These are phyloP conservation scores for Physcomitrellopsis africana DNA, from an alignment of 225 moss, liverwort and hornwort genomes.

Conservation along the genomic window DNA sequence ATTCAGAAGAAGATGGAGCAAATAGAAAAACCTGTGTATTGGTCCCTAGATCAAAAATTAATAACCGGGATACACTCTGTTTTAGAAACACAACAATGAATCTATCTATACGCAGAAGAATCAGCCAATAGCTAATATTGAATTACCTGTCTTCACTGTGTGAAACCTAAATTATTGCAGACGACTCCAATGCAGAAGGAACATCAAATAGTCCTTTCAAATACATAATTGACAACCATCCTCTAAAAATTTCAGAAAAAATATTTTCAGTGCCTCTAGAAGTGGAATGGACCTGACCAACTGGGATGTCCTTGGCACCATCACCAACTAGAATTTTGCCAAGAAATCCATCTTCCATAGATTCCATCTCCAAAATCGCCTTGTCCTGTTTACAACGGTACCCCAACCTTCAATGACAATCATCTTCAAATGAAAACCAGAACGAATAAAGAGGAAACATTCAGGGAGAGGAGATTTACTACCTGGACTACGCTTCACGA, in stretches of 20 bases:
- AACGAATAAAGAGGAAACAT: slow-evolving; percentile 13
- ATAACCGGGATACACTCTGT: neutral
- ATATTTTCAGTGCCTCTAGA: neutral
- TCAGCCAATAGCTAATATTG: neutral
- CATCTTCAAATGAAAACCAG: slow-evolving; percentile 5
- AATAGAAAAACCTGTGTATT: neutral
- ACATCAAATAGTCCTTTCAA: neutral
- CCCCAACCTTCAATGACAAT: neutral
- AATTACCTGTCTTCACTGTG: neutral
- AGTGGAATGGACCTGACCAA: slow-evolving; percentile 62
- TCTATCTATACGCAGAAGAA: neutral
- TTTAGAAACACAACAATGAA: neutral
- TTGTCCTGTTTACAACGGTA: slow-evolving; percentile 67
- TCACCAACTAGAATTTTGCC: slow-evolving; percentile 93
- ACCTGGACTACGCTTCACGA: neutral
- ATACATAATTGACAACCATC: neutral
- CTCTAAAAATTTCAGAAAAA: neutral
- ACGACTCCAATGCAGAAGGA: neutral
- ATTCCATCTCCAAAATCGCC: slow-evolving; percentile 96
- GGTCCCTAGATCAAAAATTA: slow-evolving; percentile 13
- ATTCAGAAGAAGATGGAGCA: neutral
- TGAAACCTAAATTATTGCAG: neutral
- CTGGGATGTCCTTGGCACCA: slow-evolving; percentile 86
- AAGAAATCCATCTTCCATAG: slow-evolving; percentile 91
- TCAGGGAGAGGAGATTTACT: neutral